These are phyloP conservation scores for Sugiyamaella floridensis DNA, from an alignment of 805 yeast genomes.

Conservation along the genomic window DNA sequence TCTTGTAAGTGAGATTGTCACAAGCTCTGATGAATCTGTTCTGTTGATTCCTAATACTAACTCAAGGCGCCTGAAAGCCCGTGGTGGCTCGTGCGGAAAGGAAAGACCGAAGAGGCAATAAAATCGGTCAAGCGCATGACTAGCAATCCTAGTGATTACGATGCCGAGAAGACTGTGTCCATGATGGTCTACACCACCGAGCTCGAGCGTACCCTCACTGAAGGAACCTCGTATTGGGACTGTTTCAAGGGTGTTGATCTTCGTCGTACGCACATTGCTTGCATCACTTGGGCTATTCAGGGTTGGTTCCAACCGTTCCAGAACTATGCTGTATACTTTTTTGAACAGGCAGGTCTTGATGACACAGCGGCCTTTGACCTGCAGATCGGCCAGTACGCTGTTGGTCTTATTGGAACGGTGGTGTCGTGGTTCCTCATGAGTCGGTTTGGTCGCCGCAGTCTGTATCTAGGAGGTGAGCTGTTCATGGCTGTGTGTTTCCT, in stretches of 20 bases:
- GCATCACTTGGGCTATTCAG: conserved; percentile 41
- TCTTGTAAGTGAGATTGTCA: conserved; percentile 25
- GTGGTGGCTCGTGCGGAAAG: conserved; percentile 46
- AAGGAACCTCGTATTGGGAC: conserved; percentile 30
- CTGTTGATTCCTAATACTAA: too few species aligned
- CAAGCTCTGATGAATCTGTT: too few species aligned
- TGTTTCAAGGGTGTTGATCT: conserved; percentile 43
- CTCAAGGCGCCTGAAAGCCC: conserved; percentile 50
- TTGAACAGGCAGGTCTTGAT: conserved; percentile 36
- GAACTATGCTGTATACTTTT: conserved; percentile 28
- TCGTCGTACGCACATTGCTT: conserved; percentile 44
- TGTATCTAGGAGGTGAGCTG: conserved; percentile 31
- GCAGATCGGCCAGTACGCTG: conserved; percentile 38
- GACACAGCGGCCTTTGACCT: conserved; percentile 36
- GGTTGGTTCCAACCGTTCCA: conserved; percentile 20
- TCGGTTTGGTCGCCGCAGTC: conserved; percentile 21
- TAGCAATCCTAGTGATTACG: conserved; percentile 14
- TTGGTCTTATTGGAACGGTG: conserved; percentile 40
- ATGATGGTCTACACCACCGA: conserved; percentile 38
- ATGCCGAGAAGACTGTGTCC: conserved; percentile 23
- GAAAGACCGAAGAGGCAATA: conserved; percentile 38
- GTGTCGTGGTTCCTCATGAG: conserved; percentile 18
- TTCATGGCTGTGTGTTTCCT: conserved; percentile 34
- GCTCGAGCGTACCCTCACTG: conserved; percentile 20
- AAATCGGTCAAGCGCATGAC: conserved; percentile 35